A percentile compares a stretch with the other conserved stretches of the same genome.
Evolutionary conservation across 1,284 basidiomycete genomes (phyloP).

Genomic region (Earliella scabrosa): DNA sequence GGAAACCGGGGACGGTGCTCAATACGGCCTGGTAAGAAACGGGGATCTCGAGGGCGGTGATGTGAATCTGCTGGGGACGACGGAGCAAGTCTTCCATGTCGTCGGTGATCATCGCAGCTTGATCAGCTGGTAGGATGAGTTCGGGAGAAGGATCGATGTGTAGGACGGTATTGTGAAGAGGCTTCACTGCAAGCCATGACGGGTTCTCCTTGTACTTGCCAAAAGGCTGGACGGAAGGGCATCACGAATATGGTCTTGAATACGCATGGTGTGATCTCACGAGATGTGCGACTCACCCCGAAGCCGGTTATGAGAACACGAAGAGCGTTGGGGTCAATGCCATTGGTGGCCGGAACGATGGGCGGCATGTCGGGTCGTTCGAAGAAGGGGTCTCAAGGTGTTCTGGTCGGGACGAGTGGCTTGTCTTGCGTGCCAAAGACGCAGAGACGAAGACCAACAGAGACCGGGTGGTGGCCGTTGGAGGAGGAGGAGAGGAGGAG

Average conservation of each 20-base stretch:
- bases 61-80: constrained; percentile 50
- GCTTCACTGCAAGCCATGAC: constrained; percentile 64
- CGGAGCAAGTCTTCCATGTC: constrained; percentile 28
- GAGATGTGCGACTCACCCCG: constrained; percentile 49
- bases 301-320: constrained; percentile 63
- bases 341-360: constrained; percentile 18
- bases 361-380: constrained; percentile 14
- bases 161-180: constrained; percentile 57
- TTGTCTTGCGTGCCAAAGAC: not conserved
- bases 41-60: constrained; percentile 64
- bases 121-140: constrained; percentile 29
- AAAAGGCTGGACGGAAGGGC: constrained; percentile 64
- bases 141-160: constrained; percentile 42
- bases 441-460: not conserved
- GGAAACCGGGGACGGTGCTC: constrained; percentile 58
- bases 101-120: constrained; percentile 28
- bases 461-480: too few species aligned
- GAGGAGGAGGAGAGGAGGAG: not conserved
- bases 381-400: constrained; percentile 1
- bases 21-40: constrained; percentile 68
- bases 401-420: not conserved
- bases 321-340: constrained; percentile 37
- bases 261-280: too few species aligned
- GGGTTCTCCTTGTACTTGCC: constrained; percentile 58
- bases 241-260: too few species aligned